phyloP scores from a whole-genome alignment of 257 asterid species.

The Fraxinus anomala region DNA sequence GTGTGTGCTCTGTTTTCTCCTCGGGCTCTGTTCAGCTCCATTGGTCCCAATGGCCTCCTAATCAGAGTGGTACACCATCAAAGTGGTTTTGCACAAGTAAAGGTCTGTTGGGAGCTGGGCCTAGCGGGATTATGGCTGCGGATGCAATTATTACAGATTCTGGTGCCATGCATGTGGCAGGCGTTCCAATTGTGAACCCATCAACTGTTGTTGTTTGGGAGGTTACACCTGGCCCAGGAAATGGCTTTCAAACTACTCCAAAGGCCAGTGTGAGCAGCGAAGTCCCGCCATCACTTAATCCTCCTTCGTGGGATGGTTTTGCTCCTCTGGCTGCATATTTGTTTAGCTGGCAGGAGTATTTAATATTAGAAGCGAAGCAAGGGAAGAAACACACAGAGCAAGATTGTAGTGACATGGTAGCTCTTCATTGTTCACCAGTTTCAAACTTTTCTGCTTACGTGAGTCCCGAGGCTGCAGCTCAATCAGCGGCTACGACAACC shows the following conservation, averaged over 20 bases:
- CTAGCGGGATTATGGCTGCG: constrained; percentile 99
- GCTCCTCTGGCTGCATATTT: constrained; percentile 94
- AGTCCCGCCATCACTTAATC: constrained; percentile 82
- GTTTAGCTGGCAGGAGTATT: constrained; percentile 95
- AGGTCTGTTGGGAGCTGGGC: constrained; percentile 99
- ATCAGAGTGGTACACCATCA: constrained; percentile 60
- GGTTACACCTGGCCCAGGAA: constrained; percentile 97
- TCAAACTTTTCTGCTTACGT: constrained; percentile 99
- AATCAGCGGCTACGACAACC: constrained; percentile 86
- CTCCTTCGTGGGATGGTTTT: constrained; percentile 98
- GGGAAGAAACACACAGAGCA: constrained; percentile 70
- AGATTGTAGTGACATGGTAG: constrained; percentile 70
- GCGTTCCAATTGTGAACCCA: constrained; percentile 97
- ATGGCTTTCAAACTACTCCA: constrained; percentile 90
- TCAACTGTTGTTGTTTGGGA: constrained; percentile 99
- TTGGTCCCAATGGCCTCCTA: constrained; percentile 98
- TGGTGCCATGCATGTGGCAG: constrained; percentile 99
- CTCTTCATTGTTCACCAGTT: constrained; percentile 97
- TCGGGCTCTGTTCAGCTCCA: constrained; percentile 98
- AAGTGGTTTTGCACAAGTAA: constrained; percentile 98
- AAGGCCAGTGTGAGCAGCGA: constrained; percentile 69
- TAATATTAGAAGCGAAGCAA: constrained; percentile 75
- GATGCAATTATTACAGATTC: constrained; percentile 97
- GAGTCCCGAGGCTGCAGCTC: constrained; percentile 99
- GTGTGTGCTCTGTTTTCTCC: constrained; percentile 98